These are phyloP conservation scores for Blastomyces parvus DNA, from an alignment of 2,329 filamentous ascomycete genomes.

Conservation along the genomic window DNA sequence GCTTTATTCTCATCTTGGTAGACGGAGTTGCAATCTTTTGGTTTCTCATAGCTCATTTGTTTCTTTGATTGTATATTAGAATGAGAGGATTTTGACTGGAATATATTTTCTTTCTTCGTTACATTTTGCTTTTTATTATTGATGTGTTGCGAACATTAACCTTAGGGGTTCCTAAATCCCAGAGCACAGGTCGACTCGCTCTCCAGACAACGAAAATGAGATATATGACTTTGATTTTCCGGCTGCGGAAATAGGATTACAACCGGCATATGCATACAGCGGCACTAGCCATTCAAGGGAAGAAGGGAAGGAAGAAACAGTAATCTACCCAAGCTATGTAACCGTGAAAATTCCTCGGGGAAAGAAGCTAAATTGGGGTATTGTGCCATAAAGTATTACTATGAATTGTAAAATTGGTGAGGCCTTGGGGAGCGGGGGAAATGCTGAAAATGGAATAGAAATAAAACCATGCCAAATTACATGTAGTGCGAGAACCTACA, in stretches of 20 bases:
- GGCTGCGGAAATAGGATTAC: background rate
- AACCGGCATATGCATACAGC: background rate
- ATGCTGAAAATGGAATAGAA: too few relatives aligned
- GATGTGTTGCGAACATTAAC: background rate
- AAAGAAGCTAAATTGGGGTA: background rate
- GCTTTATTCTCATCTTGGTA: background rate
- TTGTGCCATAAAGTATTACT: background rate
- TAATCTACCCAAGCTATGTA: background rate
- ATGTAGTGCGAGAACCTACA: background rate
- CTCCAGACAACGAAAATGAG: background rate
- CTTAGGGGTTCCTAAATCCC: background rate
- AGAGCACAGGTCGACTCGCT: background rate
- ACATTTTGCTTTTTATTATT: background rate
- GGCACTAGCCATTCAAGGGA: background rate
- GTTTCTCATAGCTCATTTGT: background rate
- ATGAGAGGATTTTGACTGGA: background rate
- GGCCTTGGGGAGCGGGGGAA: too few relatives aligned
- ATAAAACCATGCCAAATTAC: background rate
- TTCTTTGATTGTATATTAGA: conserved; percentile 5
- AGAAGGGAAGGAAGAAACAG: background rate
- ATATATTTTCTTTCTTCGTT: background rate
- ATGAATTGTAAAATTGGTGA: background rate
- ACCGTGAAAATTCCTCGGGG: background rate
- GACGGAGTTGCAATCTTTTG: background rate
- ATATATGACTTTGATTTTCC: background rate